These are phyloP conservation scores for Neurospora sp. DNA, from an alignment of 495 filamentous ascomycete species.

Conservation along the genomic window DNA sequence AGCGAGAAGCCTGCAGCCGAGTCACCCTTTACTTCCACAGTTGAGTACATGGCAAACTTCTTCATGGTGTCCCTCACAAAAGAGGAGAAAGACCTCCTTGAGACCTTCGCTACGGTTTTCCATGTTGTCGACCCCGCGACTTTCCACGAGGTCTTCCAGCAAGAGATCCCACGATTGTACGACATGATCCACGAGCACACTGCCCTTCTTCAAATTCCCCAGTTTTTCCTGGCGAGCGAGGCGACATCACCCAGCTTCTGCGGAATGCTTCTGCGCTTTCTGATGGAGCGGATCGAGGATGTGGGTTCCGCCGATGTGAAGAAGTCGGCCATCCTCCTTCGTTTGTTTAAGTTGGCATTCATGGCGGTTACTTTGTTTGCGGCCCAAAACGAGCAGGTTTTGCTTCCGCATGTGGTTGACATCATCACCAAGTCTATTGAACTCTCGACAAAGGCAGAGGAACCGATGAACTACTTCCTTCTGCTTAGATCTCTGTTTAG, in stretches of 20 bases:
- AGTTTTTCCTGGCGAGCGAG: conserved; percentile 96
- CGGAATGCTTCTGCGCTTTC: conserved; percentile 91
- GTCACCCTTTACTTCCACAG: conserved; percentile 62
- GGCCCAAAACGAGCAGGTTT: conserved; percentile 85
- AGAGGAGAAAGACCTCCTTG: conserved; percentile 94
- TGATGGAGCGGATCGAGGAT: conserved; percentile 93
- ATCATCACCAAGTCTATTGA: conserved; percentile 95
- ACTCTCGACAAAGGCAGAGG: conserved; percentile 86
- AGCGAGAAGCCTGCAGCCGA: conserved; percentile 72
- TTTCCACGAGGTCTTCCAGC: conserved; percentile 97
- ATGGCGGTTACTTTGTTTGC: conserved; percentile 98
- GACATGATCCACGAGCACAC: conserved; percentile 97
- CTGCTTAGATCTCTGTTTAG: conserved; percentile 85
- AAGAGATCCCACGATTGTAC: conserved; percentile 91
- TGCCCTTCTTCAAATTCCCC: conserved; percentile 84
- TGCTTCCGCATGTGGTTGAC: conserved; percentile 90
- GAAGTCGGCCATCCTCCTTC: conserved; percentile 81
- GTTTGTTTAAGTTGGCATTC: conserved; percentile 97
- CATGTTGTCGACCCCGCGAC: conserved; percentile 97
- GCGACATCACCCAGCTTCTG: conserved; percentile 95
- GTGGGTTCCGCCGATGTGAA: conserved; percentile 85
- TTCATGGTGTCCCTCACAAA: conserved; percentile 86
- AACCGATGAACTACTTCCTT: conserved; percentile 98
- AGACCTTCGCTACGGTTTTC: conserved; percentile 96
- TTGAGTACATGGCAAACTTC: conserved; percentile 84